phyloP scores from a whole-genome alignment of 257 asterid genomes.

The Solanum piurae region DNA sequence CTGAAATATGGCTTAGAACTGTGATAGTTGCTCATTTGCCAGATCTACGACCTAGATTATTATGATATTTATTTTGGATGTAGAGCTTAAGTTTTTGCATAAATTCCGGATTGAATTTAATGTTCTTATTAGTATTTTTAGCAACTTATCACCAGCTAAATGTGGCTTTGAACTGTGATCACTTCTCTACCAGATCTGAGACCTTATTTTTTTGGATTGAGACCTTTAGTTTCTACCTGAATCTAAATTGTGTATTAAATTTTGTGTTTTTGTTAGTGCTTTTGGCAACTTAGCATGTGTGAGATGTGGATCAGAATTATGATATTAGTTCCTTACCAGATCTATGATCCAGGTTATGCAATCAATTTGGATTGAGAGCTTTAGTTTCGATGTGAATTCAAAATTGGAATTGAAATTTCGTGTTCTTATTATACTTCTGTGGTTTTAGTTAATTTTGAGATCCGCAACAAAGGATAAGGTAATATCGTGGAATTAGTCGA shows the following conservation, averaged over 20 bases:
- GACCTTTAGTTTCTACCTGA: not conserved
- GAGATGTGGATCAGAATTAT: not conserved
- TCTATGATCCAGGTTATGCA: not conserved
- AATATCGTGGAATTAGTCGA: not conserved
- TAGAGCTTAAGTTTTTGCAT: not conserved
- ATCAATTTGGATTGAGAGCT: not conserved
- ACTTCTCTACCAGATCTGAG: not conserved
- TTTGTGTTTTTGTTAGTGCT: not conserved
- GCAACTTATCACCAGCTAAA: not conserved
- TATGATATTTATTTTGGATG: not conserved
- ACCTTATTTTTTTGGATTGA: not conserved
- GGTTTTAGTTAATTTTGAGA: not conserved
- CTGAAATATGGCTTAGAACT: not conserved
- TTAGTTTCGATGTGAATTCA: not conserved
- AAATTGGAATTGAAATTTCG: not conserved
- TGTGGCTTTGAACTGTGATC: not conserved
- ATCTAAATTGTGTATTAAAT: not conserved
- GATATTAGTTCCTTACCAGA: not conserved
- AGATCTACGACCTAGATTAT: not conserved
- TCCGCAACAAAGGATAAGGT: not conserved
- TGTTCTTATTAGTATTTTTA: not conserved
- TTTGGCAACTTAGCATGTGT: not conserved
- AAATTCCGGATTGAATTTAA: not conserved
- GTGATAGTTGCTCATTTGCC: not conserved
- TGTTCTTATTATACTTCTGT: not conserved